Conservation (phyloP, 176 grass and related monocot genomes). For the Saccharum officinarum region DNA sequence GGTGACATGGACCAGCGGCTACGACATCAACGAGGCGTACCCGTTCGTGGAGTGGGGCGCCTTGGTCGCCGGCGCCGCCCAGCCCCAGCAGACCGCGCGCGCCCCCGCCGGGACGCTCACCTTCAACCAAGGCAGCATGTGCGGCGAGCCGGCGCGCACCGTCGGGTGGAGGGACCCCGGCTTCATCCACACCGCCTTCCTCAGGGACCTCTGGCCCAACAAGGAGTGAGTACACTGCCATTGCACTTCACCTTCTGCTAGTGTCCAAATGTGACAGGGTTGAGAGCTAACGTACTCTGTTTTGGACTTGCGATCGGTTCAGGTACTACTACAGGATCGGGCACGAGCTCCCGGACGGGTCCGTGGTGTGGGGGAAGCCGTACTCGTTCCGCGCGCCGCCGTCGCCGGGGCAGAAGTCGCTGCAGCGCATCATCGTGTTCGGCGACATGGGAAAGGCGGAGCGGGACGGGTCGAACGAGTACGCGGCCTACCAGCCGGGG, state of each 20-base stretch:
- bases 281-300: too few species aligned
- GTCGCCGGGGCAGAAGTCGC: constrained; percentile 71
- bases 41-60: constrained; percentile 92
- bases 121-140: constrained; percentile 74
- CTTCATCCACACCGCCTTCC: constrained; percentile 91
- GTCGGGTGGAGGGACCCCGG: constrained; percentile 90
- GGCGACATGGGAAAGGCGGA: constrained; percentile 98
- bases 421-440: constrained; percentile 82
- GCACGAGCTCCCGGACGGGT: constrained; percentile 48
- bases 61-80: not conserved
- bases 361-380: constrained; percentile 61
- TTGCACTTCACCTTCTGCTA: too few species aligned
- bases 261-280: too few species aligned
- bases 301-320: too few species aligned
- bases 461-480: constrained; percentile 84
- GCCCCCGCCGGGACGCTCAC: constrained; percentile 79
- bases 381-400: constrained; percentile 82
- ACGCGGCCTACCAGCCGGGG: constrained; percentile 71
- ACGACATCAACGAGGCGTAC: constrained; percentile 81
- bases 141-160: constrained; percentile 78
- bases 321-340: too few species aligned
- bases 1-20: constrained; percentile 92
- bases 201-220: constrained; percentile 83
- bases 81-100: not conserved
- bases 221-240: constrained; percentile 29